Base-by-base conservation (phyloP, 1,139 yeast species). In the Scheffersomyces illinoinensis region DNA sequence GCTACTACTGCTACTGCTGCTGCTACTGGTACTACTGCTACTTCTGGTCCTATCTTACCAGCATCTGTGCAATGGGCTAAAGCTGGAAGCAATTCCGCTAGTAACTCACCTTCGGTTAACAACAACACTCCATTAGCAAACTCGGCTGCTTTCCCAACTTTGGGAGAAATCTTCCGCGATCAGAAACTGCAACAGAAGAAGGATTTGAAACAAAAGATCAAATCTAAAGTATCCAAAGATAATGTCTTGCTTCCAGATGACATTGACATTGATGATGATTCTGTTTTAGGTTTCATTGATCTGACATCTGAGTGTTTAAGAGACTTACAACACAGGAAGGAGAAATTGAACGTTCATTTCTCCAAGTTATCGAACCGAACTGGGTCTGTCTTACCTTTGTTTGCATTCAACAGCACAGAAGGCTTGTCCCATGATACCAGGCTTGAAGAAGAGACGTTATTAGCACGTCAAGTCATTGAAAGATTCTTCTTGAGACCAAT, bases 61-160 rank as follows among this genome's bases (percentile, higher is more conserved):
- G 82, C 83, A 3, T 79, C 87, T 20, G 88, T 88, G 0, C 84
- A 82, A 50, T 85, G 89, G 88, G 88, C 87, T 1, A 82, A 76
- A 59, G 71, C 72, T 20, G 57, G 68, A 53, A 67, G 68, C 24
- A 63, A 63, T 47, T 67, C 72, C 19, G 70, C 73, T 5, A 68
- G 75, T 56, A 73, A 73, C 54, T 74, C 80, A 4, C 80, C 82
- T 23, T 72, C 79, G 14, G 77, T 75, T 6, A 71, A 68, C 56
- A 72, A 72, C 54, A 73, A 79, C 54, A 74, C 76, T 52, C 74
- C 78, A 17, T 71, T 83, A 64, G 78, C 85, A 4, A 84, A 85
- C 64, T 73, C 86, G 5, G 82, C 88, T 1, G 87, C 91, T 4
- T 88, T 89, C 81, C 95, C 95, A 49, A 85, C 93, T 0, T 77